Evolutionary conservation across 345 rosid species (phyloP), one percentile per base, ranked within the genome.

Genomic region (Kandelia obovata): DNA sequence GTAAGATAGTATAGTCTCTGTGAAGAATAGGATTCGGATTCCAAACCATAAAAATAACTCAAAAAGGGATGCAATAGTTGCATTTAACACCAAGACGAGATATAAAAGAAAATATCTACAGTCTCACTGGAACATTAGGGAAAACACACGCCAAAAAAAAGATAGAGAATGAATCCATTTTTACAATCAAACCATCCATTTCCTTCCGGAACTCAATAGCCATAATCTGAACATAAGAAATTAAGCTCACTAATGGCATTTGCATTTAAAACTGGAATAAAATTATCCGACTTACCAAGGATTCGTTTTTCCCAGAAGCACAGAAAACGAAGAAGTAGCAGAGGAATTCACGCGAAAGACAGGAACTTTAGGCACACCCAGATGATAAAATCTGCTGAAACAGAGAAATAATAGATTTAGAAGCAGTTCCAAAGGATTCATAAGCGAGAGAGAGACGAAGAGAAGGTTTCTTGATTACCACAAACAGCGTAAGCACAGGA

Each of bases 371-470:
- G 55, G 62, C 60, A 15, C 51, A n/a, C 68, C 63, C 74, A 56
- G 58, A 71, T 64, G 35, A 63, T 47, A 47, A 3, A 64, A 64
- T 71, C 75, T 71, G 75, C 23, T 30, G 39, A 32, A 39, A 8
- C 10, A 63, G 13, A 39, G 5, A 26, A 10, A 20, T 17, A 5
- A 28, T n/a, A 58, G 55, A 69, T 46, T 58, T 28, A 47, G 60
- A 26, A 13, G 23, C 7, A 19, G 30, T 7, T 58, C 31, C 17
- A 10, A 37, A 26, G 20, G 0, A n/a, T 27, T 31, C 8, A 67
- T 20, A 43, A 35, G 16, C 65, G 39, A 35, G 3, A 25, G 30
- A 19, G 19, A 28, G 21, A 21, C 21, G 21, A 21, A 21, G 30
- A 10, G 5, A 23, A 2, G 6, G 25, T 0, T n/a, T 2, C 13